A percentile compares a stretch with the other conserved stretches of the same genome.
phyloP scores from a whole-genome alignment of 2,329 filamentous ascomycete genomes.

The Colletotrichum agaves region DNA sequence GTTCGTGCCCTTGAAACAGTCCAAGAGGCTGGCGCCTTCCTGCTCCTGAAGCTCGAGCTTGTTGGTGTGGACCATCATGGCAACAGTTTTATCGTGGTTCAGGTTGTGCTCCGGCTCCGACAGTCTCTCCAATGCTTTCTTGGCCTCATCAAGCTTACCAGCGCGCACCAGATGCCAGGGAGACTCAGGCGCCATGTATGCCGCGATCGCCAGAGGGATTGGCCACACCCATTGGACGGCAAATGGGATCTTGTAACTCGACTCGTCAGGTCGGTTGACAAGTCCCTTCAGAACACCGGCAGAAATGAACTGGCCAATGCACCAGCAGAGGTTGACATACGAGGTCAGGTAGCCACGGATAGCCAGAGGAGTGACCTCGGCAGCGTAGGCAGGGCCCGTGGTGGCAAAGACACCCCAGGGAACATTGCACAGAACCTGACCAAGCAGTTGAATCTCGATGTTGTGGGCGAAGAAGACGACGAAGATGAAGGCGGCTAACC shows the following conservation, averaged over 20 bases:
- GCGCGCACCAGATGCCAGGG: conserved; percentile 51
- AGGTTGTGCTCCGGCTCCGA: conserved; percentile 46
- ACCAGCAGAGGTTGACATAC: conserved; percentile 58
- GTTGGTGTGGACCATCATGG: conserved; percentile 57
- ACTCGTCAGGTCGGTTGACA: conserved; percentile 46
- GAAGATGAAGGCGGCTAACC: conserved; percentile 57
- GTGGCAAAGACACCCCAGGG: conserved; percentile 60
- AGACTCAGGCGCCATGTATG: conserved; percentile 49
- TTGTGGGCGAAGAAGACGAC: conserved; percentile 60
- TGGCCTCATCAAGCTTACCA: conserved; percentile 46
- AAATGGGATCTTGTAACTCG: conserved; percentile 54
- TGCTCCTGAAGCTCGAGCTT: conserved; percentile 56
- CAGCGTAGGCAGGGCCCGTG: conserved; percentile 54
- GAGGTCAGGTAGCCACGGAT: conserved; percentile 56
- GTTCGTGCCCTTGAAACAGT: conserved; percentile 61
- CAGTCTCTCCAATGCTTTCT: conserved; percentile 46
- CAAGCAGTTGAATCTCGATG: conserved; percentile 54
- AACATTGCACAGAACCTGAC: conserved; percentile 58
- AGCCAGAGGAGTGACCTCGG: conserved; percentile 55
- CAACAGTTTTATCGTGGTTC: conserved; percentile 50
- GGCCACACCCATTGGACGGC: conserved; percentile 55
- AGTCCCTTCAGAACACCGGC: conserved; percentile 53
- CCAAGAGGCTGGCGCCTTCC: conserved; percentile 52
- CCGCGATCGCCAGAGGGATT: conserved; percentile 46
- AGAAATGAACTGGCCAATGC: conserved; percentile 55